Conservation (phyloP, 129 eudicot genomes). For the Helianthus tuberosus region DNA sequence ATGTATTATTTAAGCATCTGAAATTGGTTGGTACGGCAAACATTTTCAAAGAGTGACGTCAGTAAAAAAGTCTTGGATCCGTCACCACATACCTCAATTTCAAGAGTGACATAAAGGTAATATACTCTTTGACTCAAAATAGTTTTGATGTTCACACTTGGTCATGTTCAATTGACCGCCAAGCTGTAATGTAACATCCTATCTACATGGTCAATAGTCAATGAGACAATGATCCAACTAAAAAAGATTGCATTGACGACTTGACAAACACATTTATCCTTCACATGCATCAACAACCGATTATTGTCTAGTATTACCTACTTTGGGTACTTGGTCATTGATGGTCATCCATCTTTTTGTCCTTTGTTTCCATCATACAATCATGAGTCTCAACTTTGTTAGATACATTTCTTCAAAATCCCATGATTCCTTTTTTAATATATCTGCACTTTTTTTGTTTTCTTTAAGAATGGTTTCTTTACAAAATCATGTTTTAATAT, state of each 20-base stretch:
- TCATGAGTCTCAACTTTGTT: slow-evolving; percentile 6
- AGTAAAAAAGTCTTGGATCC: not conserved
- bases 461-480: too few species aligned
- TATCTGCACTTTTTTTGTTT: too few species aligned
- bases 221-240: slow-evolving; percentile 5
- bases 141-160: not conserved
- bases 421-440: too few species aligned
- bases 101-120: not conserved
- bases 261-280: slow-evolving; percentile 18
- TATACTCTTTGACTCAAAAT: not conserved
- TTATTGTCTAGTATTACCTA: slow-evolving; percentile 16
- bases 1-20: not conserved
- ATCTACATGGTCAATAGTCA: not conserved
- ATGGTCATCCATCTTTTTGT: slow-evolving; percentile 7
- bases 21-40: too few species aligned
- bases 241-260: not conserved
- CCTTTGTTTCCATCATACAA: slow-evolving; percentile 8
- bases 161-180: not conserved
- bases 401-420: not conserved
- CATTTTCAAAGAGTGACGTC: too few species aligned
- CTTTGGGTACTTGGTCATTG: slow-evolving; percentile 14
- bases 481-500: too few species aligned
- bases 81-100: not conserved
- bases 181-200: too few species aligned
- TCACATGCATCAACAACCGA: slow-evolving; percentile 8